Evolutionary conservation across 345 rosid genomes (phyloP).

Genomic region (Eucalyptus marginata): DNA sequence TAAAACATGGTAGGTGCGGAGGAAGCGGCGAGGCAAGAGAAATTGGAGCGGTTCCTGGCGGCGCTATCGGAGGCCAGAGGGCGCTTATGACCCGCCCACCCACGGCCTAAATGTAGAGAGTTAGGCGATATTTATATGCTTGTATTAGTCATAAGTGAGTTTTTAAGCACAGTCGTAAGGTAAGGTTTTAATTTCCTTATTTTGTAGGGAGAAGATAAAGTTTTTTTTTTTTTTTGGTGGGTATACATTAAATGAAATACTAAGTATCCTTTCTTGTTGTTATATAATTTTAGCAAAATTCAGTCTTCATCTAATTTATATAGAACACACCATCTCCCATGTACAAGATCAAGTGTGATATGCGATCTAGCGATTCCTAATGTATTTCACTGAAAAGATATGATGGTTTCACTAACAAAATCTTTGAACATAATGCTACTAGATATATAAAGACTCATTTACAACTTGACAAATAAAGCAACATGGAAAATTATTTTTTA

Average conservation of each 20-base stretch:
- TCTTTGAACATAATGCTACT: background rate
- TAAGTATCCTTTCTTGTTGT: background rate
- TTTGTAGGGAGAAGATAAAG: background rate
- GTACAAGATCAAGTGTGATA: background rate
- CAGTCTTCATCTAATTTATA: background rate
- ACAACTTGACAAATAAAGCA: background rate
- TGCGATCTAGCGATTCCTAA: background rate
- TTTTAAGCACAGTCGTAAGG: background rate
- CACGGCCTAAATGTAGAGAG: background rate
- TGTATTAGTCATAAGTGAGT: background rate
- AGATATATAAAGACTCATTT: too few relatives aligned
- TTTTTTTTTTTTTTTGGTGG: background rate
- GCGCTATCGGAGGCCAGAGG: conserved; percentile 19
- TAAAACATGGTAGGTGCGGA: background rate
- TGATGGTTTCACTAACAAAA: background rate
- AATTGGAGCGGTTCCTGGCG: conserved; percentile 1
- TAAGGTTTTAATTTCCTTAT: background rate
- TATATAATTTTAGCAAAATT: background rate
- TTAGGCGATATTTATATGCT: background rate
- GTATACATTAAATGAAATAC: background rate
- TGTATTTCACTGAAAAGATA: too few relatives aligned
- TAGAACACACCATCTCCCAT: background rate
- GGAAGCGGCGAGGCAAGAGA: background rate
- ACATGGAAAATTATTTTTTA: too few relatives aligned
- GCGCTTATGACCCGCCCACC: conserved; percentile 12